Conservation (phyloP, 306 rosid species). For the Delonix regia region DNA sequence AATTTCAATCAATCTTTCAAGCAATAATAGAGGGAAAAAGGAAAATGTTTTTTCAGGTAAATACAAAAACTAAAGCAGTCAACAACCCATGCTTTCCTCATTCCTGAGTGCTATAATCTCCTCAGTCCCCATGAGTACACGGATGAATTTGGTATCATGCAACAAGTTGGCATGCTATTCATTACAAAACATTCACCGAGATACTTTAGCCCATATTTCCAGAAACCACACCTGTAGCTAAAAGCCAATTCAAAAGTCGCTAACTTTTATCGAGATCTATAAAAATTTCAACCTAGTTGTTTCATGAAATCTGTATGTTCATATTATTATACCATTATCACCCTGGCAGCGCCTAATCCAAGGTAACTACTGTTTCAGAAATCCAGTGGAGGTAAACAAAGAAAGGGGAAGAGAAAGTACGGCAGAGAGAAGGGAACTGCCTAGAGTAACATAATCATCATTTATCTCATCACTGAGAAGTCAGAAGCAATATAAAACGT, state of each 20-base stretch:
- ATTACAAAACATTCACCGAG: background rate
- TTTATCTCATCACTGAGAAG: constrained; percentile 16
- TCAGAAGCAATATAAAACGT: constrained; percentile 26
- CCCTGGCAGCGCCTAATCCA: background rate
- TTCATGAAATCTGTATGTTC: background rate
- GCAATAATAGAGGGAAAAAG: background rate
- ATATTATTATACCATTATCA: background rate
- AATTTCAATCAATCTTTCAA: background rate
- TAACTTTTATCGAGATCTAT: background rate
- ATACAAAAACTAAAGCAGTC: background rate
- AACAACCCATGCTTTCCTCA: background rate
- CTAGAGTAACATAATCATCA: background rate
- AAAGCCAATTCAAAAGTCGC: background rate
- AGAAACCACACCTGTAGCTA: background rate
- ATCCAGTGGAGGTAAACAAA: background rate
- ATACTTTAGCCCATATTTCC: background rate
- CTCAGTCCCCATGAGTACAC: background rate
- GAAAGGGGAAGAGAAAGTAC: background rate
- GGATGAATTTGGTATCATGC: background rate
- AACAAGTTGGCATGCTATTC: background rate
- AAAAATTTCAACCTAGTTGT: background rate
- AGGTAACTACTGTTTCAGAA: background rate
- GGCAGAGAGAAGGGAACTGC: background rate
- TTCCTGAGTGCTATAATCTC: background rate
- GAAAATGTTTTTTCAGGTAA: background rate